Evolutionary conservation across 1,284 basidiomycete species (phyloP).

Genomic region (Ceratobasidium sp.): DNA sequence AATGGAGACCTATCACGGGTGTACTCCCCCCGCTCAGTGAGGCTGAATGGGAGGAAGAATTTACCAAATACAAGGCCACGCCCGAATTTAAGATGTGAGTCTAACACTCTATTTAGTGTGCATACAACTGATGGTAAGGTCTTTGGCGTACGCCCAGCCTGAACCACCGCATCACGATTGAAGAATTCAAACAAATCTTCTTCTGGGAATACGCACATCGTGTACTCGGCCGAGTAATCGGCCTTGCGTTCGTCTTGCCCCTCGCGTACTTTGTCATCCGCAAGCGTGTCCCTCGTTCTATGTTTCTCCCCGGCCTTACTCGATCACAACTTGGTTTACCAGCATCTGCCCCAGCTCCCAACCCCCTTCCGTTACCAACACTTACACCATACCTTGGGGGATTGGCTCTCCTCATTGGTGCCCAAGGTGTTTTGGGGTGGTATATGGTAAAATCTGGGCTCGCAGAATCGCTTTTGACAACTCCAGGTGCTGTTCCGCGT

Average conservation of each 20-base stretch:
- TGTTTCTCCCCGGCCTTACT: constrained; percentile 55
- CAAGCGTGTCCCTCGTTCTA: constrained; percentile 53
- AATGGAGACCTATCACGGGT: constrained; percentile 95
- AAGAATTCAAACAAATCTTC: constrained; percentile 96
- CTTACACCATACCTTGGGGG: constrained; percentile 70
- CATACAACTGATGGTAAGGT: constrained; percentile 1
- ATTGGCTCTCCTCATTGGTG: constrained; percentile 81
- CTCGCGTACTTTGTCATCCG: constrained; percentile 77
- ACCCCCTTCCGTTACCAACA: constrained; percentile 48
- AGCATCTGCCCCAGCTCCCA: constrained; percentile 33
- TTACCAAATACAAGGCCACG: constrained; percentile 92
- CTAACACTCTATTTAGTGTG: not conserved
- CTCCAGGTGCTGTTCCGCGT: constrained; percentile 83
- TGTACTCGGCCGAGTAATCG: constrained; percentile 88
- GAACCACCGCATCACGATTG: constrained; percentile 83
- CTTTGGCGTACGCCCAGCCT: constrained; percentile 60
- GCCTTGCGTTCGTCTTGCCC: constrained; percentile 78
- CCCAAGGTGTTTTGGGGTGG: constrained; percentile 94
- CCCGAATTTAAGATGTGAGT: constrained; percentile 94
- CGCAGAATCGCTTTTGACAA: constrained; percentile 78
- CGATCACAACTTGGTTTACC: constrained; percentile 38
- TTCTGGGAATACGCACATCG: constrained; percentile 99
- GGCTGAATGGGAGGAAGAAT: constrained; percentile 86
- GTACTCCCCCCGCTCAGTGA: constrained; percentile 79
- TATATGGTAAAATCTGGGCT: constrained; percentile 99